A percentile compares a stretch with the other conserved stretches of the same genome.
Conservation (phyloP, 495 filamentous ascomycete species). For the Xylaria nigripes region DNA sequence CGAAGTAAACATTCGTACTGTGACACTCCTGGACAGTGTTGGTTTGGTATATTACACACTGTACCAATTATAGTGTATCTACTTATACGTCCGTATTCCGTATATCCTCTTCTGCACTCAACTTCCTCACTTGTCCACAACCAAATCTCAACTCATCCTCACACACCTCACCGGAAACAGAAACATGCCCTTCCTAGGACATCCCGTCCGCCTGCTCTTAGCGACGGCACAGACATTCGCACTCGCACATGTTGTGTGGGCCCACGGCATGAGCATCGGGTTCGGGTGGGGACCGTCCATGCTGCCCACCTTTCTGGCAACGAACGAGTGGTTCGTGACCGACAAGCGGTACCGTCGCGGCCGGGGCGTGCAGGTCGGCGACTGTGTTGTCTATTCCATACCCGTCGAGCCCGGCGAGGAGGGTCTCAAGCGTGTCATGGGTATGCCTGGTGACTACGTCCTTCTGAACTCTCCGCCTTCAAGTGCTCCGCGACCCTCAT, state of each 20-base stretch:
- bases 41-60: too few species aligned
- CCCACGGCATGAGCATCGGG: conserved; percentile 44
- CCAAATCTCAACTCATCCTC: conserved; percentile 1
- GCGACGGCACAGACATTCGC: conserved; percentile 38
- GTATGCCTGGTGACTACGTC: conserved; percentile 87
- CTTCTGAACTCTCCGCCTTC: conserved; percentile 50
- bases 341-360: conserved; percentile 58
- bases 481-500: conserved; percentile 14
- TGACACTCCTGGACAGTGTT: too few species aligned
- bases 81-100: too few species aligned
- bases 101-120: too few species aligned
- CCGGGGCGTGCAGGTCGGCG: conserved; percentile 64
- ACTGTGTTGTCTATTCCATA: conserved; percentile 69
- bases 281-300: conserved; percentile 61
- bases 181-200: conserved; percentile 20
- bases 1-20: too few species aligned
- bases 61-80: too few species aligned
- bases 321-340: conserved; percentile 61
- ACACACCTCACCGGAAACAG: not conserved
- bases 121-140: too few species aligned
- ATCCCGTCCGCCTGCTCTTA: conserved; percentile 33
- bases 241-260: conserved; percentile 50
- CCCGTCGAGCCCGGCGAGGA: conserved; percentile 56
- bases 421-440: conserved; percentile 74
- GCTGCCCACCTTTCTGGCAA: conserved; percentile 65